These are phyloP conservation scores for Rhododendron mucronatum DNA, from an alignment of 148 eudicot genomes.

Conservation along the genomic window DNA sequence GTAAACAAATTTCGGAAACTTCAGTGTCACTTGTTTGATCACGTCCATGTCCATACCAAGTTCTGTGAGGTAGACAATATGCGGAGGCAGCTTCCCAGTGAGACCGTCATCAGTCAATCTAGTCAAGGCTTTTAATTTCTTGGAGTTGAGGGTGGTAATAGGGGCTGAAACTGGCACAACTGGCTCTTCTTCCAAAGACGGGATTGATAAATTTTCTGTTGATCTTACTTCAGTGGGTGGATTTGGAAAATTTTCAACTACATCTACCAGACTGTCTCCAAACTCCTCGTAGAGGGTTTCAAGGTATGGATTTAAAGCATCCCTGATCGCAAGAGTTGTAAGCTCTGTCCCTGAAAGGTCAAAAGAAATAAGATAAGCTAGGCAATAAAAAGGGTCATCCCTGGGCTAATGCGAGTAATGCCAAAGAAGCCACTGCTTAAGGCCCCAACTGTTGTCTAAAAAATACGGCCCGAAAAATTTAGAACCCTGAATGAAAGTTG, in stretches of 20 bases:
- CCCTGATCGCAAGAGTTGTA: constrained; percentile 82
- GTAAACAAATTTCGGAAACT: constrained; percentile 75
- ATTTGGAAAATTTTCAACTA: constrained; percentile 60
- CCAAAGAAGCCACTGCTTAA: not conserved
- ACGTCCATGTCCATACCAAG: constrained; percentile 71
- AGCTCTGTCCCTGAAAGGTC: constrained; percentile 65
- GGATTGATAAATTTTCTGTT: constrained; percentile 33
- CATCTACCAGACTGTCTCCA: constrained; percentile 46
- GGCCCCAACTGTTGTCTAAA: not conserved
- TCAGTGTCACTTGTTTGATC: constrained; percentile 50
- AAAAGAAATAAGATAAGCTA: constrained; percentile 3
- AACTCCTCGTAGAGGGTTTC: constrained; percentile 56
- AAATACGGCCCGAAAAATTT: not conserved
- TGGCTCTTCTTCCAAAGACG: constrained; percentile 31
- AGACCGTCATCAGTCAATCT: constrained; percentile 30
- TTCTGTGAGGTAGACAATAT: constrained; percentile 56
- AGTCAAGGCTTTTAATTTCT: constrained; percentile 55
- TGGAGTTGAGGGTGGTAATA: constrained; percentile 23
- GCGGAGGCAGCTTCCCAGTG: constrained; percentile 6
- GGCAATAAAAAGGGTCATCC: not conserved
- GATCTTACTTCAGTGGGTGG: constrained; percentile 36
- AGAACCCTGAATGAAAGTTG: not conserved
- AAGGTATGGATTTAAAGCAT: constrained; percentile 69
- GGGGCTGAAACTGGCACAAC: constrained; percentile 26
- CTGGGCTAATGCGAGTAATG: not conserved